These are phyloP conservation scores for Beauveria varroae DNA, from an alignment of 2,329 filamentous ascomycete genomes.

Conservation along the genomic window DNA sequence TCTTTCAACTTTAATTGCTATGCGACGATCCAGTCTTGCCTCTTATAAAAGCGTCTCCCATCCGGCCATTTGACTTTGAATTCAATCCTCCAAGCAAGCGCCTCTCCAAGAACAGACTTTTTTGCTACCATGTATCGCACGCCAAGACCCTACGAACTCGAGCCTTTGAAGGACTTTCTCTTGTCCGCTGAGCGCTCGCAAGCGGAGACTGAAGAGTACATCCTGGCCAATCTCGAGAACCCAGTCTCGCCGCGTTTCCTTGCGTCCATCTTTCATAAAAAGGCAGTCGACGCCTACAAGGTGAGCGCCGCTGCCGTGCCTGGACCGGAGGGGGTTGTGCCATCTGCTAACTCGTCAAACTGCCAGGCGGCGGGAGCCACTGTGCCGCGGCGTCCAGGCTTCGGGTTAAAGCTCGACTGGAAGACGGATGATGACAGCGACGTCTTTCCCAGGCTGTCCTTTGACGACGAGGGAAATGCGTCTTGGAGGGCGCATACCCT, in stretches of 20 bases:
- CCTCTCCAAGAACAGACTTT: too few relatives aligned
- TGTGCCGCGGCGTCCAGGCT: background rate
- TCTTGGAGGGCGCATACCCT: slow-evolving; percentile 22
- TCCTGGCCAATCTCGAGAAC: background rate
- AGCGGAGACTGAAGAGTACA: background rate
- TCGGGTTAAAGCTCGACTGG: background rate
- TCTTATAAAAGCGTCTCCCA: background rate
- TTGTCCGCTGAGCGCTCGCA: background rate
- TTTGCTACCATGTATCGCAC: too few relatives aligned
- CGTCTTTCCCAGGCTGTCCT: background rate
- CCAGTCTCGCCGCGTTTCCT: background rate
- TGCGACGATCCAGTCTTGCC: background rate
- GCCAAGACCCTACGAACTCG: background rate
- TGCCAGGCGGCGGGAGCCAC: background rate
- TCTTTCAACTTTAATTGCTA: too few relatives aligned
- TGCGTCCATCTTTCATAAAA: background rate
- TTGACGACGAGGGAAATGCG: slow-evolving; percentile 11
- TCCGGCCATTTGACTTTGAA: background rate
- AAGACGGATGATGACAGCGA: background rate
- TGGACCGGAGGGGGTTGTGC: background rate
- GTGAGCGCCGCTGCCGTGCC: background rate
- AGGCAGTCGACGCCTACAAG: background rate
- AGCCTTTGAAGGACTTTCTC: background rate
- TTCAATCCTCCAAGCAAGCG: background rate
- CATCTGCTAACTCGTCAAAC: background rate